Percentiles rank a stretch among this genome's conserved stretches.
Evolutionary conservation across 257 asterid species (phyloP).

Genomic region (Galeopsis tetrahit): DNA sequence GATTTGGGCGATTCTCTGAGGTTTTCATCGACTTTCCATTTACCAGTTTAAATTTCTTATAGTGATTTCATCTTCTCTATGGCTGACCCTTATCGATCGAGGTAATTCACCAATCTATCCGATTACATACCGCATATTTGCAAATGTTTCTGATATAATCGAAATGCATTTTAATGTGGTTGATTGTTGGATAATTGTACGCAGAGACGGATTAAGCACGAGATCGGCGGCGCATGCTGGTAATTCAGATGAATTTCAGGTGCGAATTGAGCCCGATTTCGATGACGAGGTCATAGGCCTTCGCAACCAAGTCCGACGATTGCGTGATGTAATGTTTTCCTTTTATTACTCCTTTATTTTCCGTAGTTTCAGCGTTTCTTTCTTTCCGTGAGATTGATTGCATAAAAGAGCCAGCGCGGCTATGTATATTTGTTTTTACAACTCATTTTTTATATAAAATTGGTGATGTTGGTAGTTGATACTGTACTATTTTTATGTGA

Average conservation of each 20-base stretch:
- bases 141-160: not conserved
- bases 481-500: conserved; percentile 34
- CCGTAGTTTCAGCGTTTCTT: conserved; percentile 1
- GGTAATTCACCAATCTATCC: conserved; percentile 40
- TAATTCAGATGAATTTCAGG: conserved; percentile 74
- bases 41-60: not conserved
- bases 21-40: conserved; percentile 1
- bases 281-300: conserved; percentile 84
- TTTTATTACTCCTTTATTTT: not conserved
- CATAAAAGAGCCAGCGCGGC: not conserved
- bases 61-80: conserved; percentile 26
- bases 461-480: not conserved
- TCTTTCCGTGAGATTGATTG: conserved; percentile 9
- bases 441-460: not conserved
- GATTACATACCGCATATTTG: not conserved
- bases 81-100: conserved; percentile 68
- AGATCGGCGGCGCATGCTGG: conserved; percentile 65
- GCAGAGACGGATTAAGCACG: conserved; percentile 81
- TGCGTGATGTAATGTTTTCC: conserved; percentile 59
- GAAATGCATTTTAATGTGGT: not conserved
- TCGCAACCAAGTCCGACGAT: conserved; percentile 83
- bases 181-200: conserved; percentile 23
- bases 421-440: not conserved
- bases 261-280: conserved; percentile 86
- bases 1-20: conserved; percentile 20